Evolutionary conservation across 306 rosid genomes (phyloP).

Genomic region (Lablab purpureus): DNA sequence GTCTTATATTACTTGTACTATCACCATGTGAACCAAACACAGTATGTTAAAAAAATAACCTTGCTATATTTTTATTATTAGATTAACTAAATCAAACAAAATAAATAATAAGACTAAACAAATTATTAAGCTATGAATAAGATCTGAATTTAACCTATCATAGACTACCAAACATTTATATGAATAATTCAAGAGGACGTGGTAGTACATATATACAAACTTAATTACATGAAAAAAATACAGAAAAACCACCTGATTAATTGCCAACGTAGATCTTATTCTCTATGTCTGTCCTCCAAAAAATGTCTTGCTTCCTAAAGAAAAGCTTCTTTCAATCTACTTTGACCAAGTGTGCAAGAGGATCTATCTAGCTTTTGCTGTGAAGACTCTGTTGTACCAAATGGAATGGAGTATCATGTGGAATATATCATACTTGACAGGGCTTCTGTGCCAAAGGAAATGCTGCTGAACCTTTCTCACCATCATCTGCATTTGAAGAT

Average conservation of each 20-base stretch:
- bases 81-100: too few species aligned
- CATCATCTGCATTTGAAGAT: constrained; percentile 73
- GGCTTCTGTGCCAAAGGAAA: constrained; percentile 84
- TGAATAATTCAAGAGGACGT: not conserved
- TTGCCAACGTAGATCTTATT: not conserved
- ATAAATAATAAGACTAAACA: too few species aligned
- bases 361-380: constrained; percentile 48
- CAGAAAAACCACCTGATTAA: constrained; percentile 16
- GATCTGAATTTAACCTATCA: not conserved
- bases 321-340: not conserved
- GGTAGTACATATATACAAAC: constrained; percentile 14
- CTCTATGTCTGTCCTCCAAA: not conserved
- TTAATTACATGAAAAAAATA: constrained; percentile 27
- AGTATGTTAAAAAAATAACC: too few species aligned
- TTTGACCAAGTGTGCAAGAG: not conserved
- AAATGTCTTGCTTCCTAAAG: not conserved
- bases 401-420: constrained; percentile 90
- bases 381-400: constrained; percentile 84
- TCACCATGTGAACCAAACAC: too few species aligned
- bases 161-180: not conserved
- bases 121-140: not conserved
- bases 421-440: constrained; percentile 88
- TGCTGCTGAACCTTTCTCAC: constrained; percentile 84
- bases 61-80: too few species aligned
- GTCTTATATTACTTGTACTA: too few species aligned